Conservation (phyloP, 805 yeast genomes). For the Hanseniaspora singularis region DNA sequence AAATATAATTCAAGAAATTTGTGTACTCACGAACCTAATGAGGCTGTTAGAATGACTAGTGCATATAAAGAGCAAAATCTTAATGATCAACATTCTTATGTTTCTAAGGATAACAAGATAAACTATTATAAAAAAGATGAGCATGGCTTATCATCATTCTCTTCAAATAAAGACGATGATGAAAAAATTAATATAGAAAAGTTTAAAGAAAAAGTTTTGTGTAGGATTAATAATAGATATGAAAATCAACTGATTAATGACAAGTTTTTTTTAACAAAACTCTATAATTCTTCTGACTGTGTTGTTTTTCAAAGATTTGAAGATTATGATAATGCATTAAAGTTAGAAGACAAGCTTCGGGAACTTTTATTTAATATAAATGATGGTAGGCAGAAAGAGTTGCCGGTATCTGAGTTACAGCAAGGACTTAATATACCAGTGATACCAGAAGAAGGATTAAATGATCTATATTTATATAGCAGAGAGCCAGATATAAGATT, state of each 20-base stretch:
- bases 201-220: constrained; percentile 15
- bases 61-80: too few species aligned
- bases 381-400: background rate
- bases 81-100: too few species aligned
- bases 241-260: constrained; percentile 22
- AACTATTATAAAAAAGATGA: background rate
- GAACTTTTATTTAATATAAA: constrained; percentile 1
- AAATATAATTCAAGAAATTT: too few species aligned
- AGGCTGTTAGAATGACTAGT: too few species aligned
- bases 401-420: constrained; percentile 12
- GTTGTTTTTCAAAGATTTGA: constrained; percentile 22
- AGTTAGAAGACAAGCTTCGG: constrained; percentile 21
- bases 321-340: constrained; percentile 25
- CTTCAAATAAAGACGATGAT: too few species aligned
- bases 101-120: too few species aligned
- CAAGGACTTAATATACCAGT: constrained; percentile 11
- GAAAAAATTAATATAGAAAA: background rate
- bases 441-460: constrained; percentile 12
- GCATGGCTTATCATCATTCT: too few species aligned
- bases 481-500: constrained; percentile 13
- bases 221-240: constrained; percentile 17
- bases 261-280: constrained; percentile 25
- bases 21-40: too few species aligned
- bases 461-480: constrained; percentile 13
- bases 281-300: constrained; percentile 10